phyloP scores from a whole-genome alignment of 2,329 filamentous ascomycete species.

The Cladosporium sp. region DNA sequence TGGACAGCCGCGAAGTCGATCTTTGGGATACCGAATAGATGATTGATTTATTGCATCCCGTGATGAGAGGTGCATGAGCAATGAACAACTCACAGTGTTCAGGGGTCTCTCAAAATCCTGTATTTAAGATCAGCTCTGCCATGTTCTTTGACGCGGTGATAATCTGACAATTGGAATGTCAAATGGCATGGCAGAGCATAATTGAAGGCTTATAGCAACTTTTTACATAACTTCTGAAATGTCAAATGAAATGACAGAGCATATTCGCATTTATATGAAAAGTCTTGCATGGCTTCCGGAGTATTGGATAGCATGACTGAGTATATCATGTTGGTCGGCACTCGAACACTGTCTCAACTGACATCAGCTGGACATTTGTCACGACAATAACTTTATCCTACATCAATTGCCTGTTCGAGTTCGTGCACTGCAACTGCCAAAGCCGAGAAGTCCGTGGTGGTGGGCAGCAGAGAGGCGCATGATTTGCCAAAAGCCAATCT shows the following conservation, averaged over 20 bases:
- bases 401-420: neutral
- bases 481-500: constrained; percentile 12
- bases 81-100: too few relatives aligned
- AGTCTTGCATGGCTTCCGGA: neutral
- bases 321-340: neutral
- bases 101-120: too few relatives aligned
- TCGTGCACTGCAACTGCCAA: neutral
- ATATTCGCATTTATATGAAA: neutral
- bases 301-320: neutral
- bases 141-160: too few relatives aligned
- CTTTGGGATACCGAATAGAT: too few relatives aligned
- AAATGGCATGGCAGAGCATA: too few relatives aligned
- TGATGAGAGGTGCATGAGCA: too few relatives aligned
- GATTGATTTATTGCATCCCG: too few relatives aligned
- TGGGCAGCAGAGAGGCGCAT: neutral
- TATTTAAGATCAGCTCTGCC: too few relatives aligned
- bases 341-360: neutral
- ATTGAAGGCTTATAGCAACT: neutral
- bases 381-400: neutral
- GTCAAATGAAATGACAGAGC: neutral
- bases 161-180: too few relatives aligned
- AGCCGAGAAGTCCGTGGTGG: neutral
- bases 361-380: neutral
- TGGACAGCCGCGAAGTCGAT: too few relatives aligned
- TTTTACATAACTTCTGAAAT: neutral